Evolutionary conservation across 768 basidiomycete genomes (phyloP).

Genomic region (Tricholoma hemisulphureum): DNA sequence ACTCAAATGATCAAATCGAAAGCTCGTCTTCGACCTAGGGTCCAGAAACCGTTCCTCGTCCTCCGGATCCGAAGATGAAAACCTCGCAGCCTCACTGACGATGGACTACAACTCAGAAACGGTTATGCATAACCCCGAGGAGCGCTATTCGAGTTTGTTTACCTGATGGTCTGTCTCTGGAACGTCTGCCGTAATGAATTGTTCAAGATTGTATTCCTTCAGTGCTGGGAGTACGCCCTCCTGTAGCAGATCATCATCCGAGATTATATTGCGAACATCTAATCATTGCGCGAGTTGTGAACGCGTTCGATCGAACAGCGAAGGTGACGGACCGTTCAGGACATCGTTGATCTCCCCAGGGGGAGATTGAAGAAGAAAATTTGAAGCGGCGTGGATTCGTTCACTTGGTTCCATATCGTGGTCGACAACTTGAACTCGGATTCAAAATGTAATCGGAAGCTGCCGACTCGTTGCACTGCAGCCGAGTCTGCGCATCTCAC

Average conservation of each 20-base stretch:
- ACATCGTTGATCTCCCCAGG: constrained; percentile 98
- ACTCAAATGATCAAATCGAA: constrained; percentile 81
- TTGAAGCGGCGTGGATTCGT: constrained; percentile 69
- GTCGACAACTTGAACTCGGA: background rate
- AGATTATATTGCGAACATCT: constrained; percentile 91
- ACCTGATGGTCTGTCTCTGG: constrained; percentile 77
- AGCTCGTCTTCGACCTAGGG: constrained; percentile 74
- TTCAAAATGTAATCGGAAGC: constrained; percentile 13
- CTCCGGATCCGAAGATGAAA: constrained; percentile 40
- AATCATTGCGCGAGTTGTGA: constrained; percentile 15
- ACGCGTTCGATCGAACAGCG: constrained; percentile 4
- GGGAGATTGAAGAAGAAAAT: constrained; percentile 84
- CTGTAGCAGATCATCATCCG: constrained; percentile 82
- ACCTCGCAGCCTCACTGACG: constrained; percentile 69
- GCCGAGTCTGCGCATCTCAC: background rate
- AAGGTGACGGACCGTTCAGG: constrained; percentile 64
- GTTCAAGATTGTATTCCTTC: constrained; percentile 81
- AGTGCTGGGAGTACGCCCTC: constrained; percentile 75
- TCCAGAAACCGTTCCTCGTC: constrained; percentile 77
- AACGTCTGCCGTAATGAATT: constrained; percentile 87
- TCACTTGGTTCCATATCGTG: constrained; percentile 56
- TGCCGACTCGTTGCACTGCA: constrained; percentile 11
- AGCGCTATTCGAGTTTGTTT: constrained; percentile 21
- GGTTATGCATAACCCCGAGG: background rate
- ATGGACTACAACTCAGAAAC: constrained; percentile 56